Conservation (phyloP, 306 rosid genomes). For the Cucumis melo region DNA sequence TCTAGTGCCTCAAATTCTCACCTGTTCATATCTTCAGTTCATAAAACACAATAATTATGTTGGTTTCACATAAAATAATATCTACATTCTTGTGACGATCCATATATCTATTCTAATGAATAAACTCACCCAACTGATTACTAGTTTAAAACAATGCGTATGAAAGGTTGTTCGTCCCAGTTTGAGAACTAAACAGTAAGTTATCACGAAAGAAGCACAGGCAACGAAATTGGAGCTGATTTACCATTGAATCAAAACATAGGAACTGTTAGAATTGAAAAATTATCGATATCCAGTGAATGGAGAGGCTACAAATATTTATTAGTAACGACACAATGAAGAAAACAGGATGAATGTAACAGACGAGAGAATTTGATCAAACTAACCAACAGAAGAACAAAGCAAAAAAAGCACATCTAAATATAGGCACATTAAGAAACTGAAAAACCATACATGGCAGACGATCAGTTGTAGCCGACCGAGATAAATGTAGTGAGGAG, state of each 20-base stretch:
- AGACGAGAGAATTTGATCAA: not conserved
- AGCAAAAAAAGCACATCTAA: not conserved
- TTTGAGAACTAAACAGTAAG: not conserved
- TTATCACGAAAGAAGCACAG: not conserved
- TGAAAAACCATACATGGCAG: not conserved
- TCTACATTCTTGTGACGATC: not conserved
- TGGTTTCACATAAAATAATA: not conserved
- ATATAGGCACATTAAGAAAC: not conserved
- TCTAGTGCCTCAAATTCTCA: not conserved
- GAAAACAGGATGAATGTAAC: not conserved
- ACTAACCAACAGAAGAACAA: slow-evolving; percentile 1
- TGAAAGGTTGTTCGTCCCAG: not conserved
- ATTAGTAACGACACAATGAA: slow-evolving; percentile 1
- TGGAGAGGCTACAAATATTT: not conserved
- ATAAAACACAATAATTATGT: not conserved
- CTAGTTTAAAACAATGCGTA: not conserved
- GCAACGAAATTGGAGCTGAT: not conserved
- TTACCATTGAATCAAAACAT: not conserved
- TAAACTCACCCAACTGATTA: not conserved
- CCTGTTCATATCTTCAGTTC: not conserved
- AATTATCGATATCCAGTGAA: not conserved
- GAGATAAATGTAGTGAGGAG: not conserved
- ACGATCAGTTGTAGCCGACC: not conserved
- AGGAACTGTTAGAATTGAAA: not conserved
- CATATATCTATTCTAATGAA: too few species aligned